These are phyloP conservation scores for Phaffia rhodozyma DNA, from an alignment of 1,284 basidiomycete species.

Conservation along the genomic window DNA sequence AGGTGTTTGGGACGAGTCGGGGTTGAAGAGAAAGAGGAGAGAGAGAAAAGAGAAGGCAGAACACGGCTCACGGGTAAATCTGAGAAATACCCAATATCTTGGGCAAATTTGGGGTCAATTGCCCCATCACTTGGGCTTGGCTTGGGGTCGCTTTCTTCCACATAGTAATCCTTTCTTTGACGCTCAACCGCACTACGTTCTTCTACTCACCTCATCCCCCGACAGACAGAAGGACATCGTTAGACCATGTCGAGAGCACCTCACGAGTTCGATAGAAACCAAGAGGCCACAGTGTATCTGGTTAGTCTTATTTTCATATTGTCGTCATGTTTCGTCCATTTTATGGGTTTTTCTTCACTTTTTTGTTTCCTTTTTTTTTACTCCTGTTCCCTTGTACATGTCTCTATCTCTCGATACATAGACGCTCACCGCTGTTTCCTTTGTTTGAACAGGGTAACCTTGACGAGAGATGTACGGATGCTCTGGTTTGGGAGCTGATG, in stretches of 20 bases:
- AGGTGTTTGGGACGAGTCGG: too few relatives aligned
- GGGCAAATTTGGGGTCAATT: too few relatives aligned
- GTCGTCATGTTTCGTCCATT: neutral
- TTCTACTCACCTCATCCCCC: too few relatives aligned
- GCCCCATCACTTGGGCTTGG: too few relatives aligned
- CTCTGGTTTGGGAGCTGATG: conserved; percentile 97
- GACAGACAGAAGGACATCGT: too few relatives aligned
- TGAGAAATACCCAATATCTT: too few relatives aligned
- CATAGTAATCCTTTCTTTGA: too few relatives aligned
- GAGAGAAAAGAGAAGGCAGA: too few relatives aligned
- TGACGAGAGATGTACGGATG: conserved; percentile 87
- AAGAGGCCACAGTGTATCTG: conserved; percentile 88
- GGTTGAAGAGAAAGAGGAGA: too few relatives aligned
- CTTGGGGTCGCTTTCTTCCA: too few relatives aligned
- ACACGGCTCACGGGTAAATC: too few relatives aligned
- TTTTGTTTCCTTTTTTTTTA: neutral
- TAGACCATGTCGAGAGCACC: neutral
- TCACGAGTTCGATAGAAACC: conserved; percentile 55
- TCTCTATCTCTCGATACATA: neutral
- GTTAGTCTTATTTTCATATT: conserved; percentile 40
- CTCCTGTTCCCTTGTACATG: neutral
- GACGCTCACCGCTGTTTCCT: neutral
- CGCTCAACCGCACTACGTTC: too few relatives aligned
- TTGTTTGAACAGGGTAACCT: conserved; percentile 64
- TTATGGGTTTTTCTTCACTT: neutral